phyloP scores from a whole-genome alignment of 306 rosid genomes.

The Hippophae rhamnoides region DNA sequence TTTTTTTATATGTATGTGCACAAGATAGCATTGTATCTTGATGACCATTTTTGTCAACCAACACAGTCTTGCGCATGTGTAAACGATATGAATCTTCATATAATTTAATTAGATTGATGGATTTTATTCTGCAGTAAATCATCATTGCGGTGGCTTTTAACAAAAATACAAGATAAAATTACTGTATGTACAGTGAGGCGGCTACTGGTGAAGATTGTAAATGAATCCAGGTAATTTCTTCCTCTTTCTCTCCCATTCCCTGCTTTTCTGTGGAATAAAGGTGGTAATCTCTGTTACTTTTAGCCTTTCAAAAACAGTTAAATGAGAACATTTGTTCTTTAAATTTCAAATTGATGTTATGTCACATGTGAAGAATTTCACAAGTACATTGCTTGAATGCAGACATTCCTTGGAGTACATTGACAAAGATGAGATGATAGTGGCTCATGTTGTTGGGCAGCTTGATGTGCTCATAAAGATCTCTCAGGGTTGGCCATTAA shows the following conservation, averaged over 20 bases:
- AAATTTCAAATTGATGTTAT: neutral
- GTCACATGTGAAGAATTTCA: conserved; percentile 12
- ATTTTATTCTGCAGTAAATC: conserved; percentile 44
- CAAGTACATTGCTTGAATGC: conserved; percentile 18
- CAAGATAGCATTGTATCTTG: too few species aligned
- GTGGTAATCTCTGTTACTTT: too few species aligned
- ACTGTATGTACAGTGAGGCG: conserved; percentile 44
- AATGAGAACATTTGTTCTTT: neutral
- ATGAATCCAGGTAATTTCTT: conserved; percentile 51
- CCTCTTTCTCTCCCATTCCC: neutral
- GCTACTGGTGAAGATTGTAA: conserved; percentile 48
- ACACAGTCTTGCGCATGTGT: neutral
- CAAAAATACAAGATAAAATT: conserved; percentile 67
- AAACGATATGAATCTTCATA: neutral
- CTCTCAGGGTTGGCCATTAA: conserved; percentile 64
- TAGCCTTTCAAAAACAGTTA: too few species aligned
- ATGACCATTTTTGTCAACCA: neutral
- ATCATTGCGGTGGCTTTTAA: conserved; percentile 73
- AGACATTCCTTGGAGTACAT: conserved; percentile 54
- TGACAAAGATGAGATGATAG: conserved; percentile 55
- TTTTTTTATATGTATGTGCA: too few species aligned
- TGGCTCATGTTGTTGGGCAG: conserved; percentile 56
- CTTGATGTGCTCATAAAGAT: conserved; percentile 59
- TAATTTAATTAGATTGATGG: conserved; percentile 4
- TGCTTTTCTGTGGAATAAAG: neutral